phyloP scores from a whole-genome alignment of 1,284 basidiomycete species.

The Wolfiporia cocos region DNA sequence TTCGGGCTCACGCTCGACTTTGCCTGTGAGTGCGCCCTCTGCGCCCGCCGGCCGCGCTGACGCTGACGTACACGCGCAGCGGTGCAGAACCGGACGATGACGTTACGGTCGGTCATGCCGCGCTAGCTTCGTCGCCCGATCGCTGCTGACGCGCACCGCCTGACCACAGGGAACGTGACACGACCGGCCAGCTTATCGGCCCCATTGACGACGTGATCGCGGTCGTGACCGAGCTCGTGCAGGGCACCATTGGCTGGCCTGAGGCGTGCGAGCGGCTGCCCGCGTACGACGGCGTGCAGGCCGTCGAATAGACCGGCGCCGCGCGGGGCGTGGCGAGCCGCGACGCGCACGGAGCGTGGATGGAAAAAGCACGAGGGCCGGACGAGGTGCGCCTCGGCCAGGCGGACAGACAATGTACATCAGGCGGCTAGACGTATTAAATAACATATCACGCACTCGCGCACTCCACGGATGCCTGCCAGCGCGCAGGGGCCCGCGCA shows the following conservation, averaged over 20 bases:
- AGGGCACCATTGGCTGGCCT: conserved; percentile 73
- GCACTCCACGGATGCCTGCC: no score
- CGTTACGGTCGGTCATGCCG: conserved; percentile 59
- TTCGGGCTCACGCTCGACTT: conserved; percentile 97
- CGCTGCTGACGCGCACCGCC: conserved; percentile 10
- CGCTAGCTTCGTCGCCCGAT: conserved; percentile 4
- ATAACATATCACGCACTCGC: no score
- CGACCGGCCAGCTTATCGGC: conserved; percentile 92
- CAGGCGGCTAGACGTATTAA: no score
- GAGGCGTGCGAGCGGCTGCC: conserved; percentile 72
- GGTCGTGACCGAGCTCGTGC: conserved; percentile 72
- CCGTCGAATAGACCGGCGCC: conserved; percentile 40
- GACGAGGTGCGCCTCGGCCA: background rate
- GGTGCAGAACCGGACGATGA: conserved; percentile 84
- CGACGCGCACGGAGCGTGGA: background rate
- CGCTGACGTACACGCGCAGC: conserved; percentile 36
- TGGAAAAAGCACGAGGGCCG: background rate
- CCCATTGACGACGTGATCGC: conserved; percentile 85
- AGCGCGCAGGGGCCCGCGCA: no score
- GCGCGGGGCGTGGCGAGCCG: no score
- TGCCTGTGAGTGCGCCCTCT: conserved; percentile 66
- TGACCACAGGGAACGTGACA: conserved; percentile 79
- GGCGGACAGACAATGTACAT: no score
- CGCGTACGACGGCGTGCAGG: conserved; percentile 89
- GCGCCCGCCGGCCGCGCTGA: conserved; percentile 13